These are phyloP conservation scores for Rhizopus arrhizus DNA, from an alignment of 371 early-diverging fungal species.

Conservation along the genomic window DNA sequence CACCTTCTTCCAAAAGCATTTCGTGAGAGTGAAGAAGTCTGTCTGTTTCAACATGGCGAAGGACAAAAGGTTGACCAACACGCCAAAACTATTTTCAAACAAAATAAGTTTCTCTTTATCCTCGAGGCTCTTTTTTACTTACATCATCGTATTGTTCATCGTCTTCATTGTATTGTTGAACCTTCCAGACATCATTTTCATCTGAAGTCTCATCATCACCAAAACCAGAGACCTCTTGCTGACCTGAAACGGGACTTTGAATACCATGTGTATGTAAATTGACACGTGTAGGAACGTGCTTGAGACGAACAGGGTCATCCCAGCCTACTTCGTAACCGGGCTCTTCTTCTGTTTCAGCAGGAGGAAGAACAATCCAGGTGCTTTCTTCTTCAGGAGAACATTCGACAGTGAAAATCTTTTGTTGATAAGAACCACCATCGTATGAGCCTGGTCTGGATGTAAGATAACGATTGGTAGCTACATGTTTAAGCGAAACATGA, in stretches of 20 bases:
- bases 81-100: constrained; percentile 47
- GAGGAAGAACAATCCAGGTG: constrained; percentile 61
- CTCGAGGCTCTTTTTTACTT: not conserved
- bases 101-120: not conserved
- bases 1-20: constrained; percentile 34
- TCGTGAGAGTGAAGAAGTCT: constrained; percentile 53
- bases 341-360: constrained; percentile 33
- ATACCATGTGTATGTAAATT: constrained; percentile 65
- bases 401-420: constrained; percentile 40
- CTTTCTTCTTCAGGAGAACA: constrained; percentile 42
- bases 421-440: constrained; percentile 51
- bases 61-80: constrained; percentile 46
- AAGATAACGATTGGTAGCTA: constrained; percentile 56
- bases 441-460: constrained; percentile 40
- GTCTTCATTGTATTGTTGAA: constrained; percentile 41
- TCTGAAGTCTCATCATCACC: constrained; percentile 54
- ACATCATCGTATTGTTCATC: constrained; percentile 42
- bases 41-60: constrained; percentile 58
- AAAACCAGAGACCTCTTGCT: constrained; percentile 66
- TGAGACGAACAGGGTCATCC: constrained; percentile 56
- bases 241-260: constrained; percentile 52
- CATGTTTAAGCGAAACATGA: constrained; percentile 56
- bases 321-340: constrained; percentile 55
- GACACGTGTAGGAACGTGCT: constrained; percentile 52
- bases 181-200: constrained; percentile 64